Conservation (phyloP, 208 protist genomes). For the Trypanosoma caninum region DNA sequence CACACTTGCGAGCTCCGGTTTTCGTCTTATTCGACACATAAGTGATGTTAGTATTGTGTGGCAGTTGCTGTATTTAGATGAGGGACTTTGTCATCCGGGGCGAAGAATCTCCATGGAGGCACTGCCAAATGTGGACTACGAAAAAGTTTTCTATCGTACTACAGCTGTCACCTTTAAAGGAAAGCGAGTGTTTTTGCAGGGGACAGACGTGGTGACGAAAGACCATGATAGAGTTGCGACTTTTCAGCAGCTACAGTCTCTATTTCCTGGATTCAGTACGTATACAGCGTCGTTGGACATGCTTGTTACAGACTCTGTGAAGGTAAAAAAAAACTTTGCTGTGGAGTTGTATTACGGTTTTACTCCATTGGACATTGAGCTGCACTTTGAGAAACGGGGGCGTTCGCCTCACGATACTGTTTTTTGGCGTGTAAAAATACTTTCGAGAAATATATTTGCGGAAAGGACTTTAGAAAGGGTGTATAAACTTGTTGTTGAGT, state of each 20-base stretch:
- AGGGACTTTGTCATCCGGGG: slow-evolving; percentile 44
- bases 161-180: slow-evolving; percentile 34
- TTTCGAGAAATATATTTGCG: slow-evolving; percentile 41
- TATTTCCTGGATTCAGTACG: slow-evolving; percentile 76
- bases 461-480: slow-evolving; percentile 35
- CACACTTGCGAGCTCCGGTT: slow-evolving; percentile 34
- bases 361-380: slow-evolving; percentile 50
- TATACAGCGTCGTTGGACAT: slow-evolving; percentile 26
- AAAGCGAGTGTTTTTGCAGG: slow-evolving; percentile 45
- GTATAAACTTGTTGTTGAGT: slow-evolving; percentile 1
- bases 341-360: slow-evolving; percentile 56
- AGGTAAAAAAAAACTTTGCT: slow-evolving; percentile 16
- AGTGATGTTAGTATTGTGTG: slow-evolving; percentile 33
- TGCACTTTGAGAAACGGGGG: slow-evolving; percentile 49
- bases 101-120: slow-evolving; percentile 71
- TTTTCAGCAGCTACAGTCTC: slow-evolving; percentile 58
- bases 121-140: slow-evolving; percentile 81
- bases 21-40: slow-evolving; percentile 47
- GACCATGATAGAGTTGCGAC: slow-evolving; percentile 52
- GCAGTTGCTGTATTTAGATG: slow-evolving; percentile 58
- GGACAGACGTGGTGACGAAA: slow-evolving; percentile 57
- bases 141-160: slow-evolving; percentile 51
- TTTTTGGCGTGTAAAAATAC: slow-evolving; percentile 56
- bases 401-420: slow-evolving; percentile 18
- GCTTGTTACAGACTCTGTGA: slow-evolving; percentile 22